Base-by-base conservation (phyloP, 2,329 filamentous ascomycete genomes). In the Monilinia laxa region DNA sequence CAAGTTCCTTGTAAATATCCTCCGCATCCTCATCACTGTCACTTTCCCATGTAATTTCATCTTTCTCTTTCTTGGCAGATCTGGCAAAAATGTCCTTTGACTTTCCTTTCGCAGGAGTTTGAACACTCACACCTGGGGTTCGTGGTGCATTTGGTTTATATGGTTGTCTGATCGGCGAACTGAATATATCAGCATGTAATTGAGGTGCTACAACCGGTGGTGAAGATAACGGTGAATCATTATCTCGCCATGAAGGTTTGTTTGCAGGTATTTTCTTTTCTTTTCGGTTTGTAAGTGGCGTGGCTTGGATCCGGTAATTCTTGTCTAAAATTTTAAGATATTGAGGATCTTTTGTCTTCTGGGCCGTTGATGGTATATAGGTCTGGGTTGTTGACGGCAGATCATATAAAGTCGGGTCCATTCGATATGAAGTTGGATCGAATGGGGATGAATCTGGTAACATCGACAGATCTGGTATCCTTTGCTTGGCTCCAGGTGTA, bases 271-370 rank as follows among this genome's bases (percentile, higher is more conserved):
- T 75, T 58, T 58, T 64, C 52, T 64, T 67, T 14, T 67, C 59
- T 57, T 67, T 64, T 11, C 52, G 51, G 6, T 71, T 69, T 12
- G 82, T 89, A 71, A 95, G 88, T 0, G 95, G 95, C 12, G 95
- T 99, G 7, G 94, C 92, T 78, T 96, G 92, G 31, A 99, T 84
- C 42, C 94, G 91, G 80, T 96, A 99, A 67, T 91, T 97, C 79
- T 96, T 97, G 81, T 98, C 93, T 6, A 96, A 86, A n/a, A 98
- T 84, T 67, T 90, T 91, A 77, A 98, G 94, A 52, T 99, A 84
- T 11, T 98, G 82, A 3, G 91, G 91, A 75, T 97, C 92, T 68
- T 87, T 85, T 73, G 79, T 77, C 81, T 49, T 66, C 25, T 55
- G 57, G 6, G 58, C 57, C 12, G 64, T 60, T n/a, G 57, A 62